Evolutionary conservation across 495 filamentous ascomycete species (phyloP).

Genomic region (Durotheca rogersii): DNA sequence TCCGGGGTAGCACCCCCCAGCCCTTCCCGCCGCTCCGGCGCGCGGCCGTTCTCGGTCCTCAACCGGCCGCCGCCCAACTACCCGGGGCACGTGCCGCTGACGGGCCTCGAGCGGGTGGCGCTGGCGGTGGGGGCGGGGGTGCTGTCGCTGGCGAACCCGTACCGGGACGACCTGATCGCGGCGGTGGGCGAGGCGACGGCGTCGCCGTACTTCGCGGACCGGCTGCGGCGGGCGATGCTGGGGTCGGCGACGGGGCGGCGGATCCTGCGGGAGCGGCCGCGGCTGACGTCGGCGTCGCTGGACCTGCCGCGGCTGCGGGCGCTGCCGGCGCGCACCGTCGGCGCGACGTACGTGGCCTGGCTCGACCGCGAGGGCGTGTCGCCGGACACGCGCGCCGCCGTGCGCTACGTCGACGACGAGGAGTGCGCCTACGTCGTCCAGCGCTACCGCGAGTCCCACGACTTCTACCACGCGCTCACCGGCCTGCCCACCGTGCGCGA

Average conservation of each 20-base stretch:
- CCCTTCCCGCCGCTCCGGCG: no score
- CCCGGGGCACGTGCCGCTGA: slow-evolving; percentile 89
- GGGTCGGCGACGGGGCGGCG: slow-evolving; percentile 77
- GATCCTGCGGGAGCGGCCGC: slow-evolving; percentile 86
- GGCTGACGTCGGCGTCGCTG: slow-evolving; percentile 79
- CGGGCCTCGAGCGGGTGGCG: slow-evolving; percentile 67
- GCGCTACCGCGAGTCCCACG: slow-evolving; percentile 94
- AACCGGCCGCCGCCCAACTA: slow-evolving; percentile 83
- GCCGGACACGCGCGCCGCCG: slow-evolving; percentile 78
- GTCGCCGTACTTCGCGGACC: slow-evolving; percentile 91
- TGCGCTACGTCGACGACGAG: slow-evolving; percentile 88
- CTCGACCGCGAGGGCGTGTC: slow-evolving; percentile 88
- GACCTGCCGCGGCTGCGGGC: slow-evolving; percentile 67
- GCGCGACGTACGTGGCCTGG: slow-evolving; percentile 83
- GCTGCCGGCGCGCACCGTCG: slow-evolving; percentile 73
- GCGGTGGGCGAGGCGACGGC: slow-evolving; percentile 90
- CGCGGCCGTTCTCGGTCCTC: slow-evolving; percentile 65
- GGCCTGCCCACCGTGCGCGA: slow-evolving; percentile 89
- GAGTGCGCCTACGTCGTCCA: slow-evolving; percentile 99
- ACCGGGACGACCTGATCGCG: slow-evolving; percentile 88
- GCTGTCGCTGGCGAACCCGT: slow-evolving; percentile 73
- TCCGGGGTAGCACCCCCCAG: no score
- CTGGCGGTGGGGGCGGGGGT: slow-evolving; percentile 83
- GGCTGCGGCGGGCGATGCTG: slow-evolving; percentile 91
- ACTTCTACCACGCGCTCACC: slow-evolving; percentile 96